Conservation (phyloP, 139 green algal species). For the Asterochloris erici region DNA sequence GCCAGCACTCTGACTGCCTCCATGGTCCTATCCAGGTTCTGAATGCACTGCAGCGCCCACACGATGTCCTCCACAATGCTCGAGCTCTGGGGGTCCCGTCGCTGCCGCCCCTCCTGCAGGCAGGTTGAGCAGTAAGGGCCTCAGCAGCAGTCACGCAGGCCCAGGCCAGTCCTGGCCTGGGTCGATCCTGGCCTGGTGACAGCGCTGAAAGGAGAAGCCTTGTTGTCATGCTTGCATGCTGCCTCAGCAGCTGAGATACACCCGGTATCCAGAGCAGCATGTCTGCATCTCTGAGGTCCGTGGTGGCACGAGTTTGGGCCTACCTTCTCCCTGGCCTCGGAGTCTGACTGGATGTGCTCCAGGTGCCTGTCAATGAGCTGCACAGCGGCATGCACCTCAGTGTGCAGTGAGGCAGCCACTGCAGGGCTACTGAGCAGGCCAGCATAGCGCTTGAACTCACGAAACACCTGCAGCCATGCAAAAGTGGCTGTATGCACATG, state of each 20-base stretch:
- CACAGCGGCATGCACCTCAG: constrained; percentile 39
- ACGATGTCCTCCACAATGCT: constrained; percentile 5
- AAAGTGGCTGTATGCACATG: not conserved
- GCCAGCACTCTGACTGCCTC: not conserved
- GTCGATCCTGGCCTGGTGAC: too few relatives aligned
- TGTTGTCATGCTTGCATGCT: too few relatives aligned
- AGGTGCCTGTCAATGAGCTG: constrained; percentile 8
- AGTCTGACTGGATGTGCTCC: constrained; percentile 1
- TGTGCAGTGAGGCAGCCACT: constrained; percentile 33
- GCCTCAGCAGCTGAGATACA: too few relatives aligned
- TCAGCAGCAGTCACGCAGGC: not conserved
- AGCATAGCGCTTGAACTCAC: constrained; percentile 51
- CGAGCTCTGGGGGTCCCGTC: not conserved
- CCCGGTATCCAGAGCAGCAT: too few relatives aligned
- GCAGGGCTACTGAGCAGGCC: constrained; percentile 50
- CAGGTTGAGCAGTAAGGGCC: not conserved
- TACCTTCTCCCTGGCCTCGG: constrained; percentile 1
- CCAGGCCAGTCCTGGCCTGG: too few relatives aligned
- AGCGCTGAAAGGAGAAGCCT: too few relatives aligned
- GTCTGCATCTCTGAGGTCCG: too few relatives aligned
- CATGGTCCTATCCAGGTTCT: constrained; percentile 14
- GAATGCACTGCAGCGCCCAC: constrained; percentile 16
- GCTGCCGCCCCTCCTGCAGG: not conserved
- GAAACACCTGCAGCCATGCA: constrained; percentile 25
- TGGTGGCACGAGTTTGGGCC: not conserved